Base-by-base conservation (phyloP, 306 rosid species). In the Prunus dulcis region DNA sequence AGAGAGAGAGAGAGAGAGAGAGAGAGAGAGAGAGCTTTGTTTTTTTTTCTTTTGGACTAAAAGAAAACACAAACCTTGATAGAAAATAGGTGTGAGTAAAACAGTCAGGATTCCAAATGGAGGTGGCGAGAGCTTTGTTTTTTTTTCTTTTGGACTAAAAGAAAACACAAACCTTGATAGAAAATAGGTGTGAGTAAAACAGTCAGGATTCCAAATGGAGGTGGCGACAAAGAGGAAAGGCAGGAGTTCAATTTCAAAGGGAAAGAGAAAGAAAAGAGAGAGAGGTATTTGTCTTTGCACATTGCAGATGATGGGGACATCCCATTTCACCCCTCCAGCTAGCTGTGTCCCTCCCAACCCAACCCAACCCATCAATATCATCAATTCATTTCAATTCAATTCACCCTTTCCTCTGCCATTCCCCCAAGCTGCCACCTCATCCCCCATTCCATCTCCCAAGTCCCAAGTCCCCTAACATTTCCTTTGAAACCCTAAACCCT, bases 371-470 rank as follows among this genome's bases (percentile, higher is more conserved):
- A 47, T 22, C 12, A 4, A n/a, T 67, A 18, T 52, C 51, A 52
- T 66, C 62, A 23, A 52, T 55, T 67, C 78, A 10, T 8, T 2
- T 47, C 62, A 23, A 71, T 55, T 68, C 78, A 11, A 5, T 3
- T 47, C 41, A 34, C 41, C 38, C 8, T 32, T 7, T 32, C 43
- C 50, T 30, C 55, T 53, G 57, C 50, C 74, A 18, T 13, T 19
- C 8, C 12, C 79, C 79, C 69, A 67, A 60, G 79, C 75, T 73
- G 79, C 79, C 79, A 74, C 79, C 76, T 56, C 79, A 72, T 56
- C 75, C 8, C 17, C 27, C 61, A 56, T 20, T 9, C 27, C 61
- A 20, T 8, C 23, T 12, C 9, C 61, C 7, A 32, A 32, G 38
- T 12, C 9, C 61, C 6, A 5, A 32, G 38, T 32, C 38, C 38